Base-by-base conservation (phyloP, 805 yeast species). In the Yamadazyma sp. region DNA sequence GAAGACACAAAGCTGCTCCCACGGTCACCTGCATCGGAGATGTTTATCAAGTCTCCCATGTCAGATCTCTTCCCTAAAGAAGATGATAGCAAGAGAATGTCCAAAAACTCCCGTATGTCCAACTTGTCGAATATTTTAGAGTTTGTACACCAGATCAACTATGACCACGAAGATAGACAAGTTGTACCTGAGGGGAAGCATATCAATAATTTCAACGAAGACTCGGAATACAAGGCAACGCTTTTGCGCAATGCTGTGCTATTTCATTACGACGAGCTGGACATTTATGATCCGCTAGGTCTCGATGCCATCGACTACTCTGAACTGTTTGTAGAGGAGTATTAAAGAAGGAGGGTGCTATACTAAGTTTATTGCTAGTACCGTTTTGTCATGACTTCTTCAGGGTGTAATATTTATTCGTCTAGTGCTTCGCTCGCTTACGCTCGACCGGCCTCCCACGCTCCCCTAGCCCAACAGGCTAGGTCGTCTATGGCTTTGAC, bases 101-200 rank as follows among this genome's bases (percentile, higher is more conserved):
- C 33, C 4, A 30, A 30, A 6, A 24, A 14, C n/a, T 33, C 36
- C 4, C 29, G 48, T 31, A 34, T 37, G 1, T 43, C 45, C 24
- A 39, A 42, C 26, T 11, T 42, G 8, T 36, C 42, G 6, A 28
- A 36, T 22, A 36, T 42, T 20, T 27, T 42, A 32, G 49, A 45
- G 18, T 42, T 45, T 25, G 39, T 42, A 3, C 30, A 35, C 25
- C 38, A 41, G 10, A 45, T 45, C 12, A 28, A 45, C 19, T 45
- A 33, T 13, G 46, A 41, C 24, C 10, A 12, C n/a, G 27, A 26
- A 14, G 33, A 15, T 8, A 35, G 14, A 27, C 33, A 24, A n/a
- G 25, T 30, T 5, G 10, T 15, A 5, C 5, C 20, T 28, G 43
- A 40, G 15, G 7, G 3, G 6, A 23, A 16, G 4, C 18, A 29